phyloP scores from a whole-genome alignment of 2,329 filamentous ascomycete genomes.

The Laburnicola sp. region DNA sequence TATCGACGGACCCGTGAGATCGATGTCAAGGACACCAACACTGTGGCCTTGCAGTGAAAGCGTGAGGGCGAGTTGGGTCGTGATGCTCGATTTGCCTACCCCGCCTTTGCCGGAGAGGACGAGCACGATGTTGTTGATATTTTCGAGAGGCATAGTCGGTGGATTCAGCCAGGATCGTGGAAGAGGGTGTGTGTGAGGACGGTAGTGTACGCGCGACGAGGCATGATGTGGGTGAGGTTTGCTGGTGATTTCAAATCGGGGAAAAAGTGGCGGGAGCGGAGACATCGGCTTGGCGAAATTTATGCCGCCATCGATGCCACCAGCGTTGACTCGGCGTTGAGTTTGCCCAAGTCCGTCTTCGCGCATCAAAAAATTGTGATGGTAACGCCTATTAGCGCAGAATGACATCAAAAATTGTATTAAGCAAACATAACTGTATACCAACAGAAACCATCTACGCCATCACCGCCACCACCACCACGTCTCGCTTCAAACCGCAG shows the following conservation, averaged over 20 bases:
- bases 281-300: conserved; percentile 28
- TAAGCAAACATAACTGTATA: neutral
- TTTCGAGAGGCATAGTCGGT: conserved; percentile 64
- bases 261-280: conserved; percentile 33
- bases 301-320: conserved; percentile 13
- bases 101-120: conserved; percentile 96
- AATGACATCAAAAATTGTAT: too few relatives aligned
- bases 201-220: conserved; percentile 1
- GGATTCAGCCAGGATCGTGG: conserved; percentile 30
- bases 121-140: conserved; percentile 76
- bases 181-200: neutral
- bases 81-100: conserved; percentile 97
- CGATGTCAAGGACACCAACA: conserved; percentile 93
- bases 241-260: conserved; percentile 38
- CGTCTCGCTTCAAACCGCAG: neutral
- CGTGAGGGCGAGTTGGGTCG: conserved; percentile 89
- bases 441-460: neutral
- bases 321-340: too few relatives aligned
- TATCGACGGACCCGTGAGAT: conserved; percentile 94
- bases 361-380: too few relatives aligned
- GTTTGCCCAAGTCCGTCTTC: too few relatives aligned
- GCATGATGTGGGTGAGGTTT: conserved; percentile 26
- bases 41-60: conserved; percentile 82
- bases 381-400: too few relatives aligned
- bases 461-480: neutral